Evolutionary conservation across 148 eudicot genomes (phyloP).

Genomic region (Amaranthus cruentus): DNA sequence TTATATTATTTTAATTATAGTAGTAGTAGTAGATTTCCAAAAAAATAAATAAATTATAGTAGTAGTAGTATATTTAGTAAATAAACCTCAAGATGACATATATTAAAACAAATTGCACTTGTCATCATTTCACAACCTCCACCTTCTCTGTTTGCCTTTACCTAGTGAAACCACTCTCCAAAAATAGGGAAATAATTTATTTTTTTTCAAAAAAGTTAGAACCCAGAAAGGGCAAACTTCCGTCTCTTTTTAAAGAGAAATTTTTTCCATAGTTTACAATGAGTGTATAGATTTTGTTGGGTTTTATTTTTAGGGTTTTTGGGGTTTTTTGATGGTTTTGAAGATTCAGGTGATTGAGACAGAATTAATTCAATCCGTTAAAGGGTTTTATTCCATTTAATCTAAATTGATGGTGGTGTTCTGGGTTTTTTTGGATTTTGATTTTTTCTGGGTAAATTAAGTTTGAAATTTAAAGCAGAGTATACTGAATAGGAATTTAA

Average conservation of each 20-base stretch:
- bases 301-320: slow-evolving; percentile 4
- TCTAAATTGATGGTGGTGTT: slow-evolving; percentile 8
- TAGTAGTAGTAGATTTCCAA: background rate
- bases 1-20: background rate
- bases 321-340: background rate
- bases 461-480: background rate
- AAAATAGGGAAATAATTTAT: background rate
- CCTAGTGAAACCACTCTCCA: background rate
- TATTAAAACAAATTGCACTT: slow-evolving; percentile 21
- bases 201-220: slow-evolving; percentile 6
- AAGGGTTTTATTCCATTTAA: background rate
- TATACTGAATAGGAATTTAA: background rate
- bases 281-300: background rate
- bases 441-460: slow-evolving; percentile 10
- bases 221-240: slow-evolving; percentile 24
- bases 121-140: slow-evolving; percentile 12
- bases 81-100: slow-evolving; percentile 14
- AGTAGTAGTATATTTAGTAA: background rate
- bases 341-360: background rate
- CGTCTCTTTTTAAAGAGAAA: slow-evolving; percentile 15
- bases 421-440: background rate
- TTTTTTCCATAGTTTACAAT: background rate
- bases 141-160: slow-evolving; percentile 22
- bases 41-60: background rate
- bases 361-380: background rate